Conservation (phyloP, 306 rosid species). For the Ochetophila trinervis region DNA sequence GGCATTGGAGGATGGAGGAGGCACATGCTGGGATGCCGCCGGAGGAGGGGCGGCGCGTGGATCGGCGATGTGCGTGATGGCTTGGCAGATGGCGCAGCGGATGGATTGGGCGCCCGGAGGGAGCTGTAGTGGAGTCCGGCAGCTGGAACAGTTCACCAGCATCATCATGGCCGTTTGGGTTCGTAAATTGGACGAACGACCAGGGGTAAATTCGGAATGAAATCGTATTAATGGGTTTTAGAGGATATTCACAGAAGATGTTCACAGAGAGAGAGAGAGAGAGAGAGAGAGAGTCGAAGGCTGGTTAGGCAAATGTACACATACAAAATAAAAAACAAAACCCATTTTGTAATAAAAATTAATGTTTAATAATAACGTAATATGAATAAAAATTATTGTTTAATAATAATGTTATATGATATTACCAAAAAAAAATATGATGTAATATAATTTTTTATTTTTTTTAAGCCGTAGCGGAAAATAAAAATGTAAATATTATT, state of each 20-base stretch:
- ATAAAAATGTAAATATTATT: too few species aligned
- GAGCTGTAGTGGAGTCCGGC: slow-evolving; percentile 71
- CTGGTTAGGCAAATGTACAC: too few species aligned
- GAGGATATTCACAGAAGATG: too few species aligned
- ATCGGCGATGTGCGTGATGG: slow-evolving; percentile 65
- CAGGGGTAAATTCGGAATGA: slow-evolving; percentile 14
- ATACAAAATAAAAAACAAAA: too few species aligned
- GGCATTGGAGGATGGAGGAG: slow-evolving; percentile 15
- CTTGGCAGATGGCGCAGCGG: slow-evolving; percentile 81
- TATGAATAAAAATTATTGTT: too few species aligned
- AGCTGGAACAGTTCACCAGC: slow-evolving; percentile 78
- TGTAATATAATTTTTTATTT: too few species aligned
- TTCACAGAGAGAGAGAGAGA: neutral
- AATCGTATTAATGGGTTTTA: too few species aligned
- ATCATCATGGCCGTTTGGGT: slow-evolving; percentile 30
- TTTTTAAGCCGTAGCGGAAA: too few species aligned
- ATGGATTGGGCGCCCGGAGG: slow-evolving; percentile 76
- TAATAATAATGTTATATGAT: too few species aligned
- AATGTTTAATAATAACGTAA: too few species aligned
- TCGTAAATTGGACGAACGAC: neutral
- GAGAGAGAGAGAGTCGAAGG: neutral
- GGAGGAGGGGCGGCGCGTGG: slow-evolving; percentile 55
- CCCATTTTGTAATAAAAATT: too few species aligned
- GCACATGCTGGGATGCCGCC: slow-evolving; percentile 15
- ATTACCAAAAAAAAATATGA: too few species aligned